Evolutionary conservation across 768 basidiomycete species (phyloP).

Genomic region (Austroboletus festivus): DNA sequence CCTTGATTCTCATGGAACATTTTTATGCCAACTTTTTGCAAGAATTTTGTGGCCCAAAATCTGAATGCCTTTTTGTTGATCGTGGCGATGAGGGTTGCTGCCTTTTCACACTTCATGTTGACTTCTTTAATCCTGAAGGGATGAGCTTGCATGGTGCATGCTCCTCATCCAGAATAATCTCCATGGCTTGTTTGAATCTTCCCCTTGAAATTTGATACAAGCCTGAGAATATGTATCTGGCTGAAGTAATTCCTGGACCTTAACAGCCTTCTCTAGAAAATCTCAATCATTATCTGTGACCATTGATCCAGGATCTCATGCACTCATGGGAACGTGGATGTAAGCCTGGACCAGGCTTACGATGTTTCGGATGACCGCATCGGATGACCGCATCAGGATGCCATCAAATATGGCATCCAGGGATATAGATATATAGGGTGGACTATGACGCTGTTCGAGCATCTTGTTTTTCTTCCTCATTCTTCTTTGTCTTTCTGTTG

Average conservation of each 20-base stretch:
- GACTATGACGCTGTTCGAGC: no score
- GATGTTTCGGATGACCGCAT: no score
- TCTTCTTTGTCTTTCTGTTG: no score
- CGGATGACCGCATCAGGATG: no score
- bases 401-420: no score
- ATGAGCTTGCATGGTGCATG: conserved; percentile 28
- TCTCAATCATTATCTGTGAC: conserved; percentile 35
- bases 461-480: no score
- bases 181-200: conserved; percentile 29
- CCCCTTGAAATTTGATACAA: conserved; percentile 34
- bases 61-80: conserved; percentile 7
- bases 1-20: not conserved
- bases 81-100: conserved; percentile 24
- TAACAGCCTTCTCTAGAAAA: conserved; percentile 30
- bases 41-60: conserved; percentile 25
- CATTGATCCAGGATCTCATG: conserved; percentile 34
- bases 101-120: conserved; percentile 31
- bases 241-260: conserved; percentile 37
- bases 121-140: conserved; percentile 36
- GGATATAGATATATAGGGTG: no score
- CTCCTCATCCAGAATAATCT: conserved; percentile 20
- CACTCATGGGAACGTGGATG: conserved; percentile 24
- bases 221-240: conserved; percentile 38
- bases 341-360: no score
- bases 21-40: conserved; percentile 27